Base-by-base conservation (phyloP, 441 rosid genomes). In the Erodium texanum region DNA sequence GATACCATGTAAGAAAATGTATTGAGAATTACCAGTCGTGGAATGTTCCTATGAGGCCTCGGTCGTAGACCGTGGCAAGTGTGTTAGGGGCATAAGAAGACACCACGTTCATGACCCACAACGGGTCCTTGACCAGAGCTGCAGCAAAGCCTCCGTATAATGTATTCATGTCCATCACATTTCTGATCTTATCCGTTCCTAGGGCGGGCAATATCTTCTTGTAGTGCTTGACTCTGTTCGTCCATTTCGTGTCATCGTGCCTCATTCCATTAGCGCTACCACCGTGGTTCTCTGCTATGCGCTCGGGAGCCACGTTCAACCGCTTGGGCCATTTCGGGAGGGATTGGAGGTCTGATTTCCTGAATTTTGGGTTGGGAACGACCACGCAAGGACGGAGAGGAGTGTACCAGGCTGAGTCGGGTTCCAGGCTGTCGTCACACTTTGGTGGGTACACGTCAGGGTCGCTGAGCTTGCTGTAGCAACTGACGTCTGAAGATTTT, bases 151-250 rank as follows among this genome's bases (percentile, higher is more conserved):
- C 99, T 75, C 99, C 99, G 65, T 85, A 91, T 59, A 80, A 76
- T 2, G 97, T 86, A 75, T 89, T 94, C 99, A 94, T 91, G 80
- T 94, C 99, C 97, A 94, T 91, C 58, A 87, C 95, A 78, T 93
- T 93, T 73, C 99, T 72, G 36, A 93, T 87, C 81, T 86, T 83
- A 62, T 91, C 82, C 0, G 97, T 82, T 61, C 99, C 99, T 58
- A 93, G 29, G 8, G 86, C 88, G 0, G 93, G 84, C 20, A 93
- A 89, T 27, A 93, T 64, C 84, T 86, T 91, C 78, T 89, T 93
- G 85, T 93, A 93, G 81, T 88, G 89, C 83, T 87, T 89, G 20
- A 79, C 85, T 18, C 96, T 83, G 18, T 78, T 76, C 78, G 86
- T 82, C 99, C 99, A 93, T 81, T 89, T 91, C 76, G 87, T 77